Evolutionary conservation across 345 rosid species (phyloP), one percentile per base, ranked within the genome.

Genomic region (Sonneratia caseolaris): DNA sequence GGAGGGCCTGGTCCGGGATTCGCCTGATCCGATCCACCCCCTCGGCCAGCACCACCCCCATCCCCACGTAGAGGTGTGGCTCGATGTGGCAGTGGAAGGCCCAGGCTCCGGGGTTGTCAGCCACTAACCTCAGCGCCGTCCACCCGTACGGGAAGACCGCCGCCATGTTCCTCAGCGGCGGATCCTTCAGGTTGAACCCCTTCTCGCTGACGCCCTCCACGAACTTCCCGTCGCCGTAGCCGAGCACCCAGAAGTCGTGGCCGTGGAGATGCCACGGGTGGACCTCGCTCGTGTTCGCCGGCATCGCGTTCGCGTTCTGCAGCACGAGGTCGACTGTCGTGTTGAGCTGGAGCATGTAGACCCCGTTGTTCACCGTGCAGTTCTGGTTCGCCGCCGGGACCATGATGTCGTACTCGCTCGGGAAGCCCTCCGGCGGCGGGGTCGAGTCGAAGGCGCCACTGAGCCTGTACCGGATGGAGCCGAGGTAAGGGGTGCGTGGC

Each of bases 261-360:
- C 97, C 98, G 71, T 94, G 98, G 57, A 91, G 78, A 69, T 94
- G 98, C 98, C 98, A 91, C 0, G 98, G 97, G 69, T 94, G 98
- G 7, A 86, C 81, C 75, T 94, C 98, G 71, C 98, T 94, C 0
- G 70, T 76, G 36, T 81, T 79, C 0, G 67, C 72, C 0, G 43
- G 3, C 10, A 91, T 27, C 2, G 76, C 81, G 70, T 94, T 90
- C 0, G 97, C 85, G 79, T 94, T 94, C 42, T 94, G 98, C 2
- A 94, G 77, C 67, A 94, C 81, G 66, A 94, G 85, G 62, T 94
- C 98, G 37, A 94, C 87, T 0, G 91, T 87, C n/a, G 81, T 74
- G 32, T 81, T 75, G 32, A 80, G 75, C 10, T 36, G 76, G 1
- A 94, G 72, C 72, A 18, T 53, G 82, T 91, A 94, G 16, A 91